Base-by-base conservation (phyloP, 2,329 filamentous ascomycete genomes). In the Cytospora paraplurivora region DNA sequence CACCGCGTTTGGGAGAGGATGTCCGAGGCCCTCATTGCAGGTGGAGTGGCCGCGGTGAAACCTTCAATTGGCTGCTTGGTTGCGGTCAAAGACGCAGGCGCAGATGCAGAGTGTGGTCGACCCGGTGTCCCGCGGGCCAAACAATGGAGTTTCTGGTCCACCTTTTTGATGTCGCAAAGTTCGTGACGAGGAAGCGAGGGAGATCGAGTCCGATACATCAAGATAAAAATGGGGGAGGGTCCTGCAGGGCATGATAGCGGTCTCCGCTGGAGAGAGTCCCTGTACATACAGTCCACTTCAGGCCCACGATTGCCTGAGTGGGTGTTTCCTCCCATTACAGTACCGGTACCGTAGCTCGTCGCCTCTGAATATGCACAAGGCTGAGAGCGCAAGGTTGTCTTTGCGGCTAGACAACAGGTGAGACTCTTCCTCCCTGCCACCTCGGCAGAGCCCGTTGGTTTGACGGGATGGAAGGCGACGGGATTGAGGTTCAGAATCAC, bases 141-240 rank as follows among this genome's bases (percentile, higher is more conserved):
- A 54, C 21, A 35, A 35, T 21, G 27, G 19, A 15, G 44, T 19
- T n/a, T 55, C 27, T 8, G 52, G 51, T 37, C 58, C 51, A 55
- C 58, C 51, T 49, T 33, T 61, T 61, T 61, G 19, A 32, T 49
- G 19, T 44, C 21, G 59, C 59, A 61, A 59, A 44, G 27, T 19
- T 38, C 21, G 32, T 55, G 38, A 61, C 19, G 8, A 47, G 38
- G 38, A 55, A 61, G 54, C 54, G 55, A 50, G 47, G 50, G 27
- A 62, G 61, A 62, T 62, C 60, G 54, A 44, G 44, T 37, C 55
- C 54, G 61, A 54, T 44, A 27, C 27, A 27, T 50, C 60, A 51
- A 50, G 60, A 58, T 52, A 15, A 55, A 34, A 37, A 47, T 50
- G 38, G 41, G 17, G 37, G 53, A 52, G 54, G 59, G 34, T 38